Base-by-base conservation (phyloP, 2,329 filamentous ascomycete genomes). In the Zymoseptoria brevis region DNA sequence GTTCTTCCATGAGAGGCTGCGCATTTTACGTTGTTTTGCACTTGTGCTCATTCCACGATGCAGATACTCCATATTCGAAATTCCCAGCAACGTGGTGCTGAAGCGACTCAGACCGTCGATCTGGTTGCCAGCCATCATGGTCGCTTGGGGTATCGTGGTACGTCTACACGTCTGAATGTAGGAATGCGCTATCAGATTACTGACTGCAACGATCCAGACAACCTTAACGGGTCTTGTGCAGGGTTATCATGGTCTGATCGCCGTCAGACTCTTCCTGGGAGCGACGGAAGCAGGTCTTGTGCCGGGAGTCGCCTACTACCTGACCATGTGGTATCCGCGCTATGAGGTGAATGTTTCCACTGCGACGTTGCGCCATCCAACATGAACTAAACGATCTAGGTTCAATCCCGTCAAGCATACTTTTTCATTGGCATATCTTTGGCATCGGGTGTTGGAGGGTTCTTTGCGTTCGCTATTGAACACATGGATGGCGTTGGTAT, bases 11-110 rank as follows among this genome's bases (percentile, higher is more conserved):
- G 8, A 72, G 73, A 45, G 60, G 59, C 16, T 56, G 50, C 21
- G 7, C 26, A 8, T 8, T 8, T 59, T 64, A 81, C 83, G 64
- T 92, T 96, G 88, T 83, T 96, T 68, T 87, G 22, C 7, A 30
- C 19, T 29, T 7, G 22, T 29, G 29, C 51, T 29, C 7, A 26
- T 19, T 8, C 51, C 4, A n/a, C 9, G 8, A 26, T 53, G 51
- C 22, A 26, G 51, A n/a, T 53, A 19, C 51, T 53, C 51, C 13
- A 60, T 53, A 21, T 24, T 53, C 22, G 51, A 29, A 26, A 29
- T 29, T 13, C n/a, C 22, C 11, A 51, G 50, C 50, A 51, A 24
- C 6, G 22, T 29, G n/a, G 11, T 29, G 29, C 22, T 53, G 51
- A 29, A 53, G 22, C 7, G 29, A 29, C 8, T 53, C 19, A 57